These are phyloP conservation scores for Fusarium tjaetaba DNA, from an alignment of 2,329 filamentous ascomycete species.

Conservation along the genomic window DNA sequence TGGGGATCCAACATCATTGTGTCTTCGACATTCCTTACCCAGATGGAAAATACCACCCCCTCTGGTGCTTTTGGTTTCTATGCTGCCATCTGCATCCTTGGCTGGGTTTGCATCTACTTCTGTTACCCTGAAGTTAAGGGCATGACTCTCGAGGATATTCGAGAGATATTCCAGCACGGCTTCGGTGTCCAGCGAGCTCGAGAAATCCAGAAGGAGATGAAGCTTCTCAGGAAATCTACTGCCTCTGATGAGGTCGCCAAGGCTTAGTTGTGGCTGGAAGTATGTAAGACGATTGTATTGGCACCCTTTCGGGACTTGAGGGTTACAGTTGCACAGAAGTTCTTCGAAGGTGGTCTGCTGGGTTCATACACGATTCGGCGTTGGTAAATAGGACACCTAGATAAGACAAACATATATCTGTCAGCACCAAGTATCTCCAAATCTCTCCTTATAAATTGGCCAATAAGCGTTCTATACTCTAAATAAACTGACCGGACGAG, in stretches of 20 bases:
- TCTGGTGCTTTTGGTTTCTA: constrained; percentile 64
- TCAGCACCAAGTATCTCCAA: background rate
- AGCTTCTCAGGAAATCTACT: constrained; percentile 10
- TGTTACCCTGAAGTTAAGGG: constrained; percentile 65
- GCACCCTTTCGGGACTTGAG: too few species aligned
- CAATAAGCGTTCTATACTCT: background rate
- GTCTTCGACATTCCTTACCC: constrained; percentile 58
- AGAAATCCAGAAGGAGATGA: constrained; percentile 50
- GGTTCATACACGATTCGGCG: background rate
- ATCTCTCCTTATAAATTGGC: background rate
- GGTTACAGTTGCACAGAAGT: background rate
- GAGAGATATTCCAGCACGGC: constrained; percentile 59
- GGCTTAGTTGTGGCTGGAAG: background rate
- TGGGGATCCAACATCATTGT: constrained; percentile 62
- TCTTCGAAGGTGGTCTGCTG: background rate
- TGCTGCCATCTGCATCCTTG: constrained; percentile 58
- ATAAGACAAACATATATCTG: background rate
- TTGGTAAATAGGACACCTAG: background rate
- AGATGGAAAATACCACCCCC: constrained; percentile 59
- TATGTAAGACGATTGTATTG: background rate
- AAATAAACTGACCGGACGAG: background rate
- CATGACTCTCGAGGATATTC: constrained; percentile 64
- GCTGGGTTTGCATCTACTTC: constrained; percentile 55
- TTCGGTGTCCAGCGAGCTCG: constrained; percentile 57
- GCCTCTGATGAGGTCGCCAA: constrained; percentile 2